Base-by-base conservation (phyloP, 2,329 filamentous ascomycete species). In the Fusarium newnesense region DNA sequence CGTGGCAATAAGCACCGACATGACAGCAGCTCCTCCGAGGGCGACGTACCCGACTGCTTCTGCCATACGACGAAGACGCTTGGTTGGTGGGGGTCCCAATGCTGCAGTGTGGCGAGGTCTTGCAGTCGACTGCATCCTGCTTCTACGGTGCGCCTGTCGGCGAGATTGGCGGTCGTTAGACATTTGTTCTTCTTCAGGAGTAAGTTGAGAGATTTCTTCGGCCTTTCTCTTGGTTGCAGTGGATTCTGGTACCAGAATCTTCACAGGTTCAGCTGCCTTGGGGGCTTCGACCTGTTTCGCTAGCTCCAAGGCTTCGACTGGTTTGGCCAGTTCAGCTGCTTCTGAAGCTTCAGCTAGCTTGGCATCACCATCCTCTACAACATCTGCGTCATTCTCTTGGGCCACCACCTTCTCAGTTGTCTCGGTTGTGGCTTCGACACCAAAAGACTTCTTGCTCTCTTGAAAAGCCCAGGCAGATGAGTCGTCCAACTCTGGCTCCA, bases 1-100 rank as follows among this genome's bases (percentile, higher is more conserved):
- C 7, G 81, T 83, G 26, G 81, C 82, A 57, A 84, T 83, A 40
- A 84, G 69, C 7, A 81, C 82, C 30, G 81, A 81, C 78, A 83
- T 80, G 43, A 83, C 82, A n/a, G 81, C 81, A 12, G 81, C 75
- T 26, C 82, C 82, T 12, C 82, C 82, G 7, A 84, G 71, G 9
- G 82, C 80, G 16, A 80, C 81, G 42, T 80, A 81, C 13, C 82
- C 81, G 30, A 83, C 69, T 1, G 78, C 78, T 57, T 84, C 82
- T 8, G 81, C 82, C 46, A 79, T 79, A 52, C 77, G 79, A 18
- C 80, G 79, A 46, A 83, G 65, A 10, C 81, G 79, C 53, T 83
- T 83, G 7, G 37, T 60, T 21, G 79, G 77, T 15, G 71, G 74
- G 26, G 46, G 40, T 40, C 40, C 28, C 32, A 46, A 39, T 34